These are phyloP conservation scores for Salix koriyanagi DNA, from an alignment of 345 rosid genomes.

Conservation along the genomic window DNA sequence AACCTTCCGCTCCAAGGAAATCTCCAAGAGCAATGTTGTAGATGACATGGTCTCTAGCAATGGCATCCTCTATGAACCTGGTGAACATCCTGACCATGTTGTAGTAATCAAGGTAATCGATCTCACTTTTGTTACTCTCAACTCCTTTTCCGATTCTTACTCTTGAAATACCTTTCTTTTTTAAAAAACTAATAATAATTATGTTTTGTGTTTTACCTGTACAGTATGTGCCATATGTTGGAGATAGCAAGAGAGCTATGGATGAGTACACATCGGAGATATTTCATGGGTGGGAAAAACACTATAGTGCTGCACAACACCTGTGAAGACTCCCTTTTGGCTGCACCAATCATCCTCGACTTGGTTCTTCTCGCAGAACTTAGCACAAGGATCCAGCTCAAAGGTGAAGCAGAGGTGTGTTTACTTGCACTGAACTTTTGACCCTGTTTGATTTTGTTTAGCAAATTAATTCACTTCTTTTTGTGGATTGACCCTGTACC, in stretches of 20 bases:
- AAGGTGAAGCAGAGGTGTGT: conserved; percentile 75
- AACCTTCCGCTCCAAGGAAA: conserved; percentile 93
- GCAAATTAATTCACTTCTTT: not conserved
- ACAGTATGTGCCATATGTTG: conserved; percentile 91
- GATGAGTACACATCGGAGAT: conserved; percentile 98
- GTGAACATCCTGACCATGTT: conserved; percentile 98
- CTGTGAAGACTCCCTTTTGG: conserved; percentile 94
- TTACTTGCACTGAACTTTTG: not conserved
- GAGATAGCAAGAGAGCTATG: conserved; percentile 99
- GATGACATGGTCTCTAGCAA: conserved; percentile 99
- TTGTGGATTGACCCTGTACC: not conserved
- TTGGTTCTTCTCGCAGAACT: conserved; percentile 96
- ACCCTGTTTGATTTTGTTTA: not conserved
- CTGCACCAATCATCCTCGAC: conserved; percentile 93
- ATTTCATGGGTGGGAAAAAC: conserved; percentile 94
- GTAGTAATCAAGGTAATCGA: conserved; percentile 87
- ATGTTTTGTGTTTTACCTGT: conserved; percentile 1
- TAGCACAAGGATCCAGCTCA: conserved; percentile 80
- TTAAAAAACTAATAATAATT: too few relatives aligned
- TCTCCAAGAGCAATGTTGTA: conserved; percentile 94
- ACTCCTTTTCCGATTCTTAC: not conserved
- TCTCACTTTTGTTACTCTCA: not conserved
- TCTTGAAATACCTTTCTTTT: not conserved
- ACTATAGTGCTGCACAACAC: conserved; percentile 94
- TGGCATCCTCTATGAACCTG: conserved; percentile 76